Base-by-base conservation (phyloP, 768 basidiomycete species). In the Filobasidium floriforme region DNA sequence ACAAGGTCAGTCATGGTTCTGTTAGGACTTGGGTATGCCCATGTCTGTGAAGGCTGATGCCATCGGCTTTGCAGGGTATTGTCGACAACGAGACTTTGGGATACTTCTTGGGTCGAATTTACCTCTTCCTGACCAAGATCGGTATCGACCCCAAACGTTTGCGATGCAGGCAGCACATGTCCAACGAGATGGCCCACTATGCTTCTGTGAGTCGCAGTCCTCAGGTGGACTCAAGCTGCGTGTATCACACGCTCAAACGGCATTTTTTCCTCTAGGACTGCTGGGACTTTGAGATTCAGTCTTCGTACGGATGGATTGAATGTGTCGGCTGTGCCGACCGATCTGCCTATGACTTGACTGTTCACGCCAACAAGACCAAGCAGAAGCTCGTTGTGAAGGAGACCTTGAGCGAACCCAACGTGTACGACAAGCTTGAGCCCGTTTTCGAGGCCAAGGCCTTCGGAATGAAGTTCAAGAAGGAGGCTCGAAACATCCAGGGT, bases 111-210 rank as follows among this genome's bases (percentile, higher is more conserved):
- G 94, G 87, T 57, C 86, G 94, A 62, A 93, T 96, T 73, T 85
- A 87, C 79, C 85, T 87, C 68, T 98, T 93, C 84, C 82, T 98
- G 60, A 73, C 86, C 71, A 89, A 89, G 80, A 90, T 98, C 74
- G 96, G 94, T 67, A 88, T 99, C 79, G 83, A 93, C 81, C 86
- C 88, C 15, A 69, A 75, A 57, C 85, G 92, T 9, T 81, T 97
- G 69, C 85, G 96, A 61, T 98, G 97, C 85, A 84, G 96, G 41
- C 96, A 99, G 75, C 96, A 99, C 78, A 98, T 98, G 96, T 84
- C 81, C 43, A 99, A 98, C 80, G 96, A 98, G 82, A 98, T 98
- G 94, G 96, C 96, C 0, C 96, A 98, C 79, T 99, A 99, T 78
- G 94, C 96, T 63, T 85, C 92, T 28, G 75, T 75, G 60, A 65